phyloP scores from a whole-genome alignment of 352 stramenopile species.

The Phytopythium helicoides region DNA sequence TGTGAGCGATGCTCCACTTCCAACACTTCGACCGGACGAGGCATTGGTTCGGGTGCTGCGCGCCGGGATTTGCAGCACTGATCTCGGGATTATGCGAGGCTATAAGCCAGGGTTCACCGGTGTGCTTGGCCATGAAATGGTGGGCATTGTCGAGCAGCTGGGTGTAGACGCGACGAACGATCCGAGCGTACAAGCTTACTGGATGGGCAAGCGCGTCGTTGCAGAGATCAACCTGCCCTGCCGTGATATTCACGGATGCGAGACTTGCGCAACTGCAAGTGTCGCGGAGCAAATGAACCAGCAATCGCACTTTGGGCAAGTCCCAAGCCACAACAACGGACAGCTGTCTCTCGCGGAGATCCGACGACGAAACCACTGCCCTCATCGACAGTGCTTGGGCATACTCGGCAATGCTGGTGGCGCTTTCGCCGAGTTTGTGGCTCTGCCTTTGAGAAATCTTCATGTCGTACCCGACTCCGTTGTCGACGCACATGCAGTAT shows the following conservation, averaged over 20 bases:
- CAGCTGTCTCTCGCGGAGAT: slow-evolving; percentile 29
- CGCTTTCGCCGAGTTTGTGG: slow-evolving; percentile 85
- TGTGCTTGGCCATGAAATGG: slow-evolving; percentile 88
- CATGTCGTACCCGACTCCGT: slow-evolving; percentile 70
- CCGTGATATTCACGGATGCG: slow-evolving; percentile 13
- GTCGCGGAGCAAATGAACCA: slow-evolving; percentile 19
- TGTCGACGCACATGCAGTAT: slow-evolving; percentile 71
- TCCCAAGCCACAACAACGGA: slow-evolving; percentile 8
- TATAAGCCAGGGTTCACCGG: slow-evolving; percentile 74
- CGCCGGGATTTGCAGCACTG: slow-evolving; percentile 71
- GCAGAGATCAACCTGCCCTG: slow-evolving; percentile 92
- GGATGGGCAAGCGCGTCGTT: slow-evolving; percentile 83
- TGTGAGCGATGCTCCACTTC: slow-evolving; percentile 33
- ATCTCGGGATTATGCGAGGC: slow-evolving; percentile 69
- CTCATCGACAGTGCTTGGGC: slow-evolving; percentile 75
- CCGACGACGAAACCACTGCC: slow-evolving; percentile 83
- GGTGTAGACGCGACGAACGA: slow-evolving; percentile 24
- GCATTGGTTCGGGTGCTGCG: slow-evolving; percentile 60
- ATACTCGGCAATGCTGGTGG: slow-evolving; percentile 74
- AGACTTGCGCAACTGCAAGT: slow-evolving; percentile 36
- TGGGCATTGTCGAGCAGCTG: slow-evolving; percentile 78
- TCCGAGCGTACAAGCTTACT: slow-evolving; percentile 14
- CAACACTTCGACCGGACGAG: slow-evolving; percentile 31
- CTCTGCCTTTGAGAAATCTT: slow-evolving; percentile 77
- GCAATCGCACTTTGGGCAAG: no score